Evolutionary conservation across 169 alveolate genomes (phyloP), one percentile per base, ranked within the genome.

Genomic region (Plasmodium coatneyi): DNA sequence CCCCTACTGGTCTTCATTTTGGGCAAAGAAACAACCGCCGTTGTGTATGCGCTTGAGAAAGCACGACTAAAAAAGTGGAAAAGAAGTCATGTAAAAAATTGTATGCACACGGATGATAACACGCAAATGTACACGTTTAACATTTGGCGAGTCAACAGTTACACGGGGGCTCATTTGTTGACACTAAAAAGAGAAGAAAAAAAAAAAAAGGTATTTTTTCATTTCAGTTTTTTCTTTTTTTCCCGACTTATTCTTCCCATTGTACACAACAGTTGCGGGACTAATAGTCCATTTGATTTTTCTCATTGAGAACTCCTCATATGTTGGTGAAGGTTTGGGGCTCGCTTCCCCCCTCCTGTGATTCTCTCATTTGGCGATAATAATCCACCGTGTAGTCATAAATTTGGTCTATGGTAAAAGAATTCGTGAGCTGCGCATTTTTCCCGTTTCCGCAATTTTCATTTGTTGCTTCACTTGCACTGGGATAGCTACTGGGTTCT

Each of bases 311-410:
- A 9, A 32, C 25, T 3, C 34, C 52, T 74, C 60, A 34, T 32
- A 74, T 12, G 25, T 12, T 25, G 43, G 12, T 74, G 52, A 32
- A 32, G 32, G 82, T 6, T 16, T 74, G 30, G 36, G 82, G 25
- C 0, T 7, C 54, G 19, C 0, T 36, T 32, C 10, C 28, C 81
- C 52, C 43, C 52, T 19, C 60, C 22, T 70, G 34, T 60, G 43
- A 25, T 22, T 82, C 46, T 3, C 78, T 84, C 34, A 74, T 46
- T 19, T 72, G 56, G 54, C 49, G 74, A 66, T 84, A 71, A 84
- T 71, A 84, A 84, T 43, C 39, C 22, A 32, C 92, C 10, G 92
- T 84, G 36, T 84, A 84, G n/a, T 84, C 56, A 36, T 72, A 84
- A 30, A 84, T 84, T 71, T 84, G 66, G 41, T 84, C 92, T 5